Evolutionary conservation across 345 rosid genomes (phyloP).

Genomic region (Gossypioides kirkii): DNA sequence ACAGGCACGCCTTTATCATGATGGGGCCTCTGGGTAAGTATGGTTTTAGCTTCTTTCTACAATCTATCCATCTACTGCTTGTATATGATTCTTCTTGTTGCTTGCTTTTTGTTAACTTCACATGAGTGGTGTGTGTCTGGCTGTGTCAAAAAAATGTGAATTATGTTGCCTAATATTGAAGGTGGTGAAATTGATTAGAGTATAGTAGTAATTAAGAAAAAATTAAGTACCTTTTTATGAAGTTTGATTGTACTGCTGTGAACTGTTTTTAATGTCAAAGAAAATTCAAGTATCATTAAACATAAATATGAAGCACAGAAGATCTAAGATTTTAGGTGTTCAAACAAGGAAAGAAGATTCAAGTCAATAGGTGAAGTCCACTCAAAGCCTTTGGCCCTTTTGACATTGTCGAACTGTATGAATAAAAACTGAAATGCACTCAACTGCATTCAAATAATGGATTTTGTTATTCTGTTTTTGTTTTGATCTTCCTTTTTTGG

Average conservation of each 20-base stretch:
- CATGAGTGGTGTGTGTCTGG: not conserved
- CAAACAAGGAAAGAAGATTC: not conserved
- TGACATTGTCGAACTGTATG: not conserved
- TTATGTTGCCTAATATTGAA: not conserved
- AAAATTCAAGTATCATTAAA: not conserved
- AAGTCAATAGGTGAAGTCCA: too few species aligned
- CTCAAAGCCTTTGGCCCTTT: not conserved
- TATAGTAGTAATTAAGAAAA: not conserved
- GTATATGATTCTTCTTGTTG: not conserved
- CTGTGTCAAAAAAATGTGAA: slow-evolving; percentile 2
- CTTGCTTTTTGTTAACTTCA: not conserved
- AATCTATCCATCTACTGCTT: not conserved
- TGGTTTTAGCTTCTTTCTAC: slow-evolving; percentile 8
- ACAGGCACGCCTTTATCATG: slow-evolving; percentile 74
- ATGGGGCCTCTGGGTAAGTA: slow-evolving; percentile 64
- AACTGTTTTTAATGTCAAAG: not conserved
- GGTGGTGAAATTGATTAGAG: not conserved
- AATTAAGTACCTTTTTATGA: not conserved
- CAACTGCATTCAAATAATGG: not conserved
- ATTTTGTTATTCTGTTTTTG: not conserved
- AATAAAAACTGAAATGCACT: not conserved
- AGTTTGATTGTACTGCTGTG: not conserved
- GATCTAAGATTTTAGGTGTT: not conserved
- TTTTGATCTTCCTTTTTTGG: not conserved
- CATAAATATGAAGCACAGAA: not conserved